A percentile compares a stretch with the other conserved stretches of the same genome.
Evolutionary conservation across 108 stramenopile genomes (phyloP).

Genomic region (Stephanodiscus minutulus): DNA sequence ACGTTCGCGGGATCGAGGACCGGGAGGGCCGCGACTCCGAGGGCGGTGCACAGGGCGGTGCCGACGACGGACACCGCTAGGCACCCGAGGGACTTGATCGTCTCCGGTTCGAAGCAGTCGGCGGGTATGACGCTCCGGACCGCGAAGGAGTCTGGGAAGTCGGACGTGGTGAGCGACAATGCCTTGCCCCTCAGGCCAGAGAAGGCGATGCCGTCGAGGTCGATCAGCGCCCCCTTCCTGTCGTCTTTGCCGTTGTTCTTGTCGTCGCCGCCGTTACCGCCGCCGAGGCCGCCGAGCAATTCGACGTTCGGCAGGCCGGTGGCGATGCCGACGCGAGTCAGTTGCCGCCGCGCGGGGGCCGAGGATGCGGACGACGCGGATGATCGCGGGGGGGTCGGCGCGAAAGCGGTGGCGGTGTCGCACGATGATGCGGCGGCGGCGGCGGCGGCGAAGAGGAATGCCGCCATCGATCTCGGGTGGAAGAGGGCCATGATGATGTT

Average conservation of each 20-base stretch:
- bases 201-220: conserved; percentile 46
- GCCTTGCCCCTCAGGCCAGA: conserved; percentile 77
- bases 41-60: conserved; percentile 74
- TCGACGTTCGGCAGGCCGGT: conserved; percentile 29
- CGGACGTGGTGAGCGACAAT: conserved; percentile 48
- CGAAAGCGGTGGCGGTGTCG: conserved; percentile 16
- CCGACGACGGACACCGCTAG: conserved; percentile 70
- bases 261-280: conserved; percentile 6
- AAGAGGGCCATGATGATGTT: conserved; percentile 14
- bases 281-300: conserved; percentile 6
- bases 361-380: too few relatives aligned
- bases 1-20: conserved; percentile 66
- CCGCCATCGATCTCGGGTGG: conserved; percentile 25
- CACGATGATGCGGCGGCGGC: not conserved
- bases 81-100: conserved; percentile 70
- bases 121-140: conserved; percentile 79
- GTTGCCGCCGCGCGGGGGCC: conserved; percentile 11
- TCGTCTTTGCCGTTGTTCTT: conserved; percentile 10
- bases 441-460: conserved; percentile 21
- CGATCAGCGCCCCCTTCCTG: conserved; percentile 22
- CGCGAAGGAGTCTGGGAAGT: conserved; percentile 64
- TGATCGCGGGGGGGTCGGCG: too few relatives aligned
- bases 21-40: conserved; percentile 62
- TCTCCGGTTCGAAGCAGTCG: conserved; percentile 92
- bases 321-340: conserved; percentile 35